These are phyloP conservation scores for Anisodus acutangulus DNA, from an alignment of 257 asterid genomes.

Conservation along the genomic window DNA sequence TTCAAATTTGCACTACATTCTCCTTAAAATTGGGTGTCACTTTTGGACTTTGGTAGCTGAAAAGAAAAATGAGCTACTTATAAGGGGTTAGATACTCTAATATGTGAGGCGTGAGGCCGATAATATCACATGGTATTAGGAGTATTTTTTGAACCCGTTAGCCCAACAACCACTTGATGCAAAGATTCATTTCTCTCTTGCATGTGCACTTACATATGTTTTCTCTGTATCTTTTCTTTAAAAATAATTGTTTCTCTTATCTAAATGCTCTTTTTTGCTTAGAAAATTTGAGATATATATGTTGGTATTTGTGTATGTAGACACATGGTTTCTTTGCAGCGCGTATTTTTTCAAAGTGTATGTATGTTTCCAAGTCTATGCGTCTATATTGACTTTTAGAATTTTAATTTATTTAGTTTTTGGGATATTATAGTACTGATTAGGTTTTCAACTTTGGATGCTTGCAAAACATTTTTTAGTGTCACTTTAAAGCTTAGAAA, in stretches of 20 bases:
- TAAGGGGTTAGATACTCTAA: no score
- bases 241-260: background rate
- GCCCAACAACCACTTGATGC: no score
- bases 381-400: background rate
- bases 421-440: background rate
- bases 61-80: no score
- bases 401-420: background rate
- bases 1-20: background rate
- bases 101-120: no score
- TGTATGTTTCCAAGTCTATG: background rate
- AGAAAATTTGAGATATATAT: background rate
- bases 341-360: constrained; percentile 17
- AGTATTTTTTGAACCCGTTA: no score
- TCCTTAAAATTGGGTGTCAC: background rate
- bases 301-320: background rate
- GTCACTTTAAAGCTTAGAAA: background rate
- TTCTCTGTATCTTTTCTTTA: background rate
- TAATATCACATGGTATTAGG: no score
- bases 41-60: no score
- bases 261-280: background rate
- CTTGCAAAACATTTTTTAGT: constrained; percentile 17
- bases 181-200: background rate
- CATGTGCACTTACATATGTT: background rate
- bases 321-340: background rate
- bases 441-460: constrained; percentile 26